Conservation (phyloP, 1,139 yeast species). For the Kazachstania sp. region DNA sequence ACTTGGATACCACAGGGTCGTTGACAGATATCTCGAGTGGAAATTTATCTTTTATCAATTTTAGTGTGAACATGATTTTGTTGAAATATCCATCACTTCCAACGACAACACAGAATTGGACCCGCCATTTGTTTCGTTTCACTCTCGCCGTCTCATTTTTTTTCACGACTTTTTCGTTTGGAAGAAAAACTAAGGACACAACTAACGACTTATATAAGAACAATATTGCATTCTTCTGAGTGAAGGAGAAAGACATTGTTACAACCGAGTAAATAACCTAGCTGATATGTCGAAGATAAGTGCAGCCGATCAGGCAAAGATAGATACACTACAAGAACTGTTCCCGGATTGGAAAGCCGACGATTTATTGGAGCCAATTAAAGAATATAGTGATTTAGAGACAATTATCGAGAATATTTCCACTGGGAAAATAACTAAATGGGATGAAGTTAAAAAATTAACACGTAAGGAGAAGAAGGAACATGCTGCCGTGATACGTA, state of each 20-base stretch:
- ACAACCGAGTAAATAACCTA: neutral
- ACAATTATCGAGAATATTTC: conserved; percentile 80
- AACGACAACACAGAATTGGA: too few relatives aligned
- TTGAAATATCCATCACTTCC: too few relatives aligned
- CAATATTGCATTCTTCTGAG: too few relatives aligned
- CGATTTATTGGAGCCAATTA: conserved; percentile 67
- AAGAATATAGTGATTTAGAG: conserved; percentile 71
- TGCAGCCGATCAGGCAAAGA: conserved; percentile 39
- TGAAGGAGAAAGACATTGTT: neutral
- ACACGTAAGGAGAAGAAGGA: conserved; percentile 37
- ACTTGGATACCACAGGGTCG: too few relatives aligned
- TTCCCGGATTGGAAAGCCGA: conserved; percentile 94
- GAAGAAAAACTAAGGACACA: too few relatives aligned
- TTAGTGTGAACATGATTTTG: too few relatives aligned
- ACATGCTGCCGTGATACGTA: neutral
- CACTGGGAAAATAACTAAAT: conserved; percentile 57
- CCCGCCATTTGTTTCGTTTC: too few relatives aligned
- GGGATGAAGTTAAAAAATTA: conserved; percentile 58
- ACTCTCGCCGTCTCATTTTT: too few relatives aligned
- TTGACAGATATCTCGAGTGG: too few relatives aligned
- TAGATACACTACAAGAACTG: conserved; percentile 65
- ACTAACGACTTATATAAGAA: too few relatives aligned
- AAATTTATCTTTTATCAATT: too few relatives aligned
- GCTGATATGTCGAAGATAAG: conserved; percentile 24
- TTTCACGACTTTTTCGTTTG: too few relatives aligned